A percentile compares a stretch with the other conserved stretches of the same genome.
Evolutionary conservation across 2,329 filamentous ascomycete species (phyloP).

Genomic region (Ceratocystis cacaofunesta): DNA sequence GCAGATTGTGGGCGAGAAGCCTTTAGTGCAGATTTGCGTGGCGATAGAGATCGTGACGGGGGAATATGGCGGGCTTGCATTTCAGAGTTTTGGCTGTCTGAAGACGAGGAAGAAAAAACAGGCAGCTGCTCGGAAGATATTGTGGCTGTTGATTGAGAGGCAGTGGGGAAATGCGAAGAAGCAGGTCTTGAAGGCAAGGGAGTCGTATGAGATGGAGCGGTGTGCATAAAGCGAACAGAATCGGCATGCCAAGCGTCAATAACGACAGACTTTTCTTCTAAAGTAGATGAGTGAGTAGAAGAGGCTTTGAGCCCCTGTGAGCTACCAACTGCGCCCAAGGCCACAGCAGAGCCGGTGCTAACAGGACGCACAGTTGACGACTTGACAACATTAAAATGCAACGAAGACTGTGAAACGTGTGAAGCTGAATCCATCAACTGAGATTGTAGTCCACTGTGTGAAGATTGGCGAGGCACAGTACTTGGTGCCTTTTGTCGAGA

Average conservation of each 20-base stretch:
- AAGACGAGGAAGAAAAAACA: background rate
- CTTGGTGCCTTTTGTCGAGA: background rate
- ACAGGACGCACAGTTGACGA: background rate
- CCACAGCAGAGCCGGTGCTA: constrained; percentile 1
- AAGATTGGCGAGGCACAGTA: constrained; percentile 3
- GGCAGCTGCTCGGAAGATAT: background rate
- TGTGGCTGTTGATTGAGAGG: background rate
- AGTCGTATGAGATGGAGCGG: constrained; percentile 3
- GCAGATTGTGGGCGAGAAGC: background rate
- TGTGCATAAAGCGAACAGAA: constrained; percentile 12
- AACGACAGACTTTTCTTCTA: constrained; percentile 4
- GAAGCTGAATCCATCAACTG: background rate
- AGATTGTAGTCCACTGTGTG: background rate
- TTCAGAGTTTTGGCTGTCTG: background rate
- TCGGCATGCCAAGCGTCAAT: background rate
- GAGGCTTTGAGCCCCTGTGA: background rate
- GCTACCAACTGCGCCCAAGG: too few species aligned
- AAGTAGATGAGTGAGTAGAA: background rate
- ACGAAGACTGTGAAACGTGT: background rate
- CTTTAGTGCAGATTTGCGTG: constrained; percentile 65
- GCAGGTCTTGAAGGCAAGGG: constrained; percentile 26
- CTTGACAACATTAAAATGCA: background rate
- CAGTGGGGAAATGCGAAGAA: constrained; percentile 21
- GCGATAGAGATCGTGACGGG: constrained; percentile 55
- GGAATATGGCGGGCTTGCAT: constrained; percentile 27